Base-by-base conservation (phyloP, 805 yeast species). In the Torulaspora quercuum region DNA sequence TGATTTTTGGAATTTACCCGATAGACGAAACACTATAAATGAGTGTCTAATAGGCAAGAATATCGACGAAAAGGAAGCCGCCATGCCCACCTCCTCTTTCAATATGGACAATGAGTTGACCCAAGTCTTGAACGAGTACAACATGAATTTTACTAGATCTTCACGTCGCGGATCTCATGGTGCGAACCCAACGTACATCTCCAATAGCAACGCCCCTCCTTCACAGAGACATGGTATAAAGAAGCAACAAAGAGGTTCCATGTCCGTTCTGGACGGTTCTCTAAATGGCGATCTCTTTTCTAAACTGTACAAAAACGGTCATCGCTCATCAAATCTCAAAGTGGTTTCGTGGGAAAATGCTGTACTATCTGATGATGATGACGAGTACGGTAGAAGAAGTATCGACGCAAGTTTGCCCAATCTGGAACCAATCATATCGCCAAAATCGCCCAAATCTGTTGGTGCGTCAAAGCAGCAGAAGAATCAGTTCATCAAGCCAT, bases 1-100 rank as follows among this genome's bases (percentile, higher is more conserved):
- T 7, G 58, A 58, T 37, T 46, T 52, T 25, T 55, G 62, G 62
- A 54, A 52, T 29, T 28, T 53, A 31, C 39, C 53, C 12, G 42
- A 39, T 8, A 18, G 38, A n/a, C 25, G 38, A 17, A 35, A 35
- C 30, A 37, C 33, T 25, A 30, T 35, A 15, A 21, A 18, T 26
- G 23, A 25, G n/a, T 28, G 27, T 20, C 12, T 22, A 20, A 20
- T 18, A n/a, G 35, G 18, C 22, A 23, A 35, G 18, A 35, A 16
- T 25, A 15, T 8, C 16, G 28, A 24, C 29, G 17, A 11, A 27
- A 20, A n/a, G 17, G 28, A 20, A 25, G 14, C 11, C 19, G 10
- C 14, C 17, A 21, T 17, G 15, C 18, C 13, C 13, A 16, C 13
- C 5, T 14, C 21, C 6, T 26, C 24, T 10, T 35, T 44, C 33